Percentiles rank a stretch among this genome's conserved stretches.
Conservation (phyloP, 305 asterid genomes). For the Solanum chacoense region DNA sequence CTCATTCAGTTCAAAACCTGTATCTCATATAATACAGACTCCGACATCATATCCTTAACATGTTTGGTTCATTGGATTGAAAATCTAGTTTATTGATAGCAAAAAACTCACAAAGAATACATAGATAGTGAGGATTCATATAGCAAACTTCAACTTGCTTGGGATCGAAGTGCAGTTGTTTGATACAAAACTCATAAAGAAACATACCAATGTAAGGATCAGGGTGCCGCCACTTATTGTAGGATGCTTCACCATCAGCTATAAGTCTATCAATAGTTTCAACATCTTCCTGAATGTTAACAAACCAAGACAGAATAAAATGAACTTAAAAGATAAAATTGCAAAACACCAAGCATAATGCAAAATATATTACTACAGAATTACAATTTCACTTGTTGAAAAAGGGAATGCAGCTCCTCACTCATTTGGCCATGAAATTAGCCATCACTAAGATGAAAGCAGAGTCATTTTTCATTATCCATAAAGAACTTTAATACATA, state of each 20-base stretch:
- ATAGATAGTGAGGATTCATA: neutral
- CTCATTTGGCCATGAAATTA: neutral
- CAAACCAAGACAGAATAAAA: neutral
- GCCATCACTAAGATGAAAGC: neutral
- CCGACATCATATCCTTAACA: neutral
- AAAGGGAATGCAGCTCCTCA: neutral
- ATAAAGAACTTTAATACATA: neutral
- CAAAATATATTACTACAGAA: neutral
- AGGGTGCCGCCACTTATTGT: conserved; percentile 81
- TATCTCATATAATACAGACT: neutral
- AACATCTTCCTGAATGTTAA: conserved; percentile 53
- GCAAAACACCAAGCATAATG: neutral
- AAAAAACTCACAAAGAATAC: neutral
- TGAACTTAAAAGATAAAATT: neutral
- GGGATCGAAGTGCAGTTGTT: neutral
- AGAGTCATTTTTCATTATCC: neutral
- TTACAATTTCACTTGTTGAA: neutral
- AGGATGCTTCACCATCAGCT: conserved; percentile 51
- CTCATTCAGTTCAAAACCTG: neutral
- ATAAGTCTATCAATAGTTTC: conserved; percentile 80
- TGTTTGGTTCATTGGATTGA: neutral
- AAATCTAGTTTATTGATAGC: neutral
- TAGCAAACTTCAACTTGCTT: neutral
- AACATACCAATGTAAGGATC: conserved; percentile 91
- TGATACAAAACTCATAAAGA: neutral